A percentile compares a stretch with the other conserved stretches of the same genome.
phyloP scores from a whole-genome alignment of 2,329 filamentous ascomycete species.

The Pseudofabraea citricarpa region DNA sequence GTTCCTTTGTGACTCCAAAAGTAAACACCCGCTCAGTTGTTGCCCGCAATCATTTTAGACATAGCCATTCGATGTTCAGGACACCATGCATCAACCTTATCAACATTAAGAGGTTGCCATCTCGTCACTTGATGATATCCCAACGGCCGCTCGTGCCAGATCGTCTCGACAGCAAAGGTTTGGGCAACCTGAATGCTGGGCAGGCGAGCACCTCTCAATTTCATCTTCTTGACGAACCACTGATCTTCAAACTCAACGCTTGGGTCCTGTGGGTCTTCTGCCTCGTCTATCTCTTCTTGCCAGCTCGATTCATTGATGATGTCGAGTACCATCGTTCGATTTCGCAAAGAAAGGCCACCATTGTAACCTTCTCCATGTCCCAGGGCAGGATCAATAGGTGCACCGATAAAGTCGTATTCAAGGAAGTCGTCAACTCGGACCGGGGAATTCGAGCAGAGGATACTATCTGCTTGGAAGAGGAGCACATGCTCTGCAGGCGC shows the following conservation, averaged over 20 bases:
- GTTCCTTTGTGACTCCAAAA: neutral
- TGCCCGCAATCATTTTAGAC: neutral
- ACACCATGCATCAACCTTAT: slow-evolving; percentile 6
- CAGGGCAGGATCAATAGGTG: slow-evolving; percentile 22
- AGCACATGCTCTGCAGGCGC: slow-evolving; percentile 25
- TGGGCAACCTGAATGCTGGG: slow-evolving; percentile 8
- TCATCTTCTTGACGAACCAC: slow-evolving; percentile 11
- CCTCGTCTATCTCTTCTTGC: slow-evolving; percentile 10
- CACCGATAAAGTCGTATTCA: slow-evolving; percentile 29
- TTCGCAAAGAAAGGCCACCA: slow-evolving; percentile 29
- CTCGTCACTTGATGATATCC: slow-evolving; percentile 7
- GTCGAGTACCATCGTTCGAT: slow-evolving; percentile 24
- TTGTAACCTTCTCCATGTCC: slow-evolving; percentile 24
- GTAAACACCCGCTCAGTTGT: neutral
- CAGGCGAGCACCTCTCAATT: slow-evolving; percentile 4
- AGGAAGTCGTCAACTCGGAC: slow-evolving; percentile 23
- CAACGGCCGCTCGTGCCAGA: slow-evolving; percentile 9
- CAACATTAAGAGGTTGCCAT: slow-evolving; percentile 5
- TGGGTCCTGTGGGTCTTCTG: slow-evolving; percentile 12
- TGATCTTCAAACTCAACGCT: slow-evolving; percentile 9
- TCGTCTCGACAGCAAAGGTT: slow-evolving; percentile 11
- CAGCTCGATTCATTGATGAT: slow-evolving; percentile 16
- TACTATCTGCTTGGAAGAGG: slow-evolving; percentile 27
- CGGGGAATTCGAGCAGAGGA: slow-evolving; percentile 23
- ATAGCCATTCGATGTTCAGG: slow-evolving; percentile 8